phyloP scores from a whole-genome alignment of 1,139 yeast species.

The Citeromyces hawaiiensis region DNA sequence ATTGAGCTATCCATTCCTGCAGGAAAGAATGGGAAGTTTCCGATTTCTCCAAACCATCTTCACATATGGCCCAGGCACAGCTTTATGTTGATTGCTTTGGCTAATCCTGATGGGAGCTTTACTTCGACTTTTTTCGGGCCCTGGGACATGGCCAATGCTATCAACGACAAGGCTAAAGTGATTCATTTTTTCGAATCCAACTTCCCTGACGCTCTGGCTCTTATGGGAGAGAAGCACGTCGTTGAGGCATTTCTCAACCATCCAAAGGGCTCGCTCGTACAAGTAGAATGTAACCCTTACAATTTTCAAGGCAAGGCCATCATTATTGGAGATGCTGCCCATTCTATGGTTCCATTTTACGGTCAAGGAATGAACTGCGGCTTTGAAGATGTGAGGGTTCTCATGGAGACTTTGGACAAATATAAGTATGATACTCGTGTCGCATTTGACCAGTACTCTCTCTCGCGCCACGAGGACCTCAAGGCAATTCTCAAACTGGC shows the following conservation, averaged over 20 bases:
- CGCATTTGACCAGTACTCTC: constrained; percentile 49
- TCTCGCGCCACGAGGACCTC: constrained; percentile 48
- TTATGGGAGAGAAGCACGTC: constrained; percentile 46
- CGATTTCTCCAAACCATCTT: constrained; percentile 60
- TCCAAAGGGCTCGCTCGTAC: constrained; percentile 70
- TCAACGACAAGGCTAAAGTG: constrained; percentile 30
- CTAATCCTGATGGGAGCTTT: constrained; percentile 77
- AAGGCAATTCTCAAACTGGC: constrained; percentile 70
- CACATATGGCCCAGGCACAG: constrained; percentile 91
- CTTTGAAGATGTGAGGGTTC: constrained; percentile 71
- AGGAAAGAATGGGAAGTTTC: constrained; percentile 22
- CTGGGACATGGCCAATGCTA: constrained; percentile 47
- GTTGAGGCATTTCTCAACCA: constrained; percentile 37
- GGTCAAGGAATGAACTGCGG: constrained; percentile 98
- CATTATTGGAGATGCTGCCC: constrained; percentile 87
- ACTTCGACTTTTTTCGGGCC: constrained; percentile 88
- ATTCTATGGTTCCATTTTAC: constrained; percentile 93
- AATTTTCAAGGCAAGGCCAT: constrained; percentile 52
- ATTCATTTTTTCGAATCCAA: constrained; percentile 39
- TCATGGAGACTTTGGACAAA: constrained; percentile 41
- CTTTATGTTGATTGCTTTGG: constrained; percentile 81
- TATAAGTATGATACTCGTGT: constrained; percentile 23
- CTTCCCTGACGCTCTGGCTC: constrained; percentile 62
- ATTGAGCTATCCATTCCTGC: constrained; percentile 70
- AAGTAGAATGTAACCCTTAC: constrained; percentile 56